phyloP scores from a whole-genome alignment of 225 moss, liverwort and hornwort genomes.

The Antitrichia curtipendula region DNA sequence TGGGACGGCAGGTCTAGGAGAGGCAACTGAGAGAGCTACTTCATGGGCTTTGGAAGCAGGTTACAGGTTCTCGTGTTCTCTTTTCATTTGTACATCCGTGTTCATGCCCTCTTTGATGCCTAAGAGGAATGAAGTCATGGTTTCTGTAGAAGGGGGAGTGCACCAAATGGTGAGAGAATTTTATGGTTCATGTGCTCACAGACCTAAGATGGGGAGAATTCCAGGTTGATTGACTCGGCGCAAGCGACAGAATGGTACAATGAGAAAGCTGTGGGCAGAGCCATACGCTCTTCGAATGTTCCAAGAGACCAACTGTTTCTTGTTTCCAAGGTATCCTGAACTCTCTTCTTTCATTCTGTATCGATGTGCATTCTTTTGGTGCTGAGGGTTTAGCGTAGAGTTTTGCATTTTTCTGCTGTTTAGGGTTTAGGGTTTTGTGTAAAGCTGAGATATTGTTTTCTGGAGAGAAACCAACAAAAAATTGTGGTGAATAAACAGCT shows the following conservation, averaged over 20 bases:
- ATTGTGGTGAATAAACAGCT: conserved; percentile 8
- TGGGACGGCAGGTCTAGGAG: conserved; percentile 37
- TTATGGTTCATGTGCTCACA: neutral
- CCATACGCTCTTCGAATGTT: conserved; percentile 6
- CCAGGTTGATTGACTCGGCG: conserved; percentile 35
- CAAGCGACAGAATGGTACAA: conserved; percentile 42
- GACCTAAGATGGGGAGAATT: neutral
- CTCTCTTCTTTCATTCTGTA: neutral
- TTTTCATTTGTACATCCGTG: neutral
- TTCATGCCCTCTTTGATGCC: neutral
- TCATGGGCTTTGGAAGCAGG: conserved; percentile 37
- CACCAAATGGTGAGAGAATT: neutral
- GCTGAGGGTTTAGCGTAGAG: neutral
- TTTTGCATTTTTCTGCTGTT: neutral
- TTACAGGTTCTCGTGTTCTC: conserved; percentile 22
- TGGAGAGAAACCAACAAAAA: neutral
- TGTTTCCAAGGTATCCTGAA: conserved; percentile 24
- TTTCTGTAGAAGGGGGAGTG: neutral
- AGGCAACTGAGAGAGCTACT: conserved; percentile 12
- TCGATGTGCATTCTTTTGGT: neutral
- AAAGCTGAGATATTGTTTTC: neutral
- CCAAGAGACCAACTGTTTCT: conserved; percentile 19
- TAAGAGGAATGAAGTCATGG: neutral
- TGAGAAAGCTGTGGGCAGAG: conserved; percentile 29
- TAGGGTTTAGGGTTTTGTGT: neutral